Evolutionary conservation across 2,329 filamentous ascomycete genomes (phyloP), one percentile per base, ranked within the genome.

Genomic region (Pestalotiopsis sp.): DNA sequence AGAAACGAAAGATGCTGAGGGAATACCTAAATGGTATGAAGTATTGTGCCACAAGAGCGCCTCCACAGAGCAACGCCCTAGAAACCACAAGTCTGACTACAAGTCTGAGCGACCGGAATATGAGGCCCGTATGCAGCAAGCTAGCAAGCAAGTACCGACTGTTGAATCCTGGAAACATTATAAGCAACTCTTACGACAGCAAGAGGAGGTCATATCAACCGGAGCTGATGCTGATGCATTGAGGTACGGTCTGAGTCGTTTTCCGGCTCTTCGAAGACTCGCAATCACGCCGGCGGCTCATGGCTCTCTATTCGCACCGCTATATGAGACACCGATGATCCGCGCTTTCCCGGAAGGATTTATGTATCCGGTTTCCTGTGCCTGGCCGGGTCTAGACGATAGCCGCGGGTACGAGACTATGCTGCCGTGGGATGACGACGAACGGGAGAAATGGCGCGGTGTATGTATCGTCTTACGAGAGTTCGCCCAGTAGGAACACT

Each of bases 301-400:
- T 69, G 80, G 80, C 0, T 72, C 73, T 55, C 67, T 78, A 0
- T 77, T 79, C 17, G 63, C 67, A 0, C 82, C 82, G 0, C 67
- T 77, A 0, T 84, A 84, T 64, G 69, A 80, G 25, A 84, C 82
- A 0, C 82, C 82, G 0, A 81, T 81, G 72, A 81, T 82, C 39
- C 80, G 81, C 4, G 75, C 77, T 3, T 78, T 84, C 14, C 80
- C 81, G 0, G 60, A 69, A 1, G 79, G 79, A 3, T 81, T 84
- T 49, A 78, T 78, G 27, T 82, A 84, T 67, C 78, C 79, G 1
- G 71, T 81, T 11, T 76, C 79, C 1, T 75, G 74, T n/a, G 75
- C 77, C 13, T 80, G 79, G 79, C 75, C 73, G 9, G 67, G 49
- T 2, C 11, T 20, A 57, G 4, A 13, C 2, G n/a, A 45, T 11